Evolutionary conservation across 2,329 filamentous ascomycete genomes (phyloP).

Genomic region (Aspergillus brasiliensis): DNA sequence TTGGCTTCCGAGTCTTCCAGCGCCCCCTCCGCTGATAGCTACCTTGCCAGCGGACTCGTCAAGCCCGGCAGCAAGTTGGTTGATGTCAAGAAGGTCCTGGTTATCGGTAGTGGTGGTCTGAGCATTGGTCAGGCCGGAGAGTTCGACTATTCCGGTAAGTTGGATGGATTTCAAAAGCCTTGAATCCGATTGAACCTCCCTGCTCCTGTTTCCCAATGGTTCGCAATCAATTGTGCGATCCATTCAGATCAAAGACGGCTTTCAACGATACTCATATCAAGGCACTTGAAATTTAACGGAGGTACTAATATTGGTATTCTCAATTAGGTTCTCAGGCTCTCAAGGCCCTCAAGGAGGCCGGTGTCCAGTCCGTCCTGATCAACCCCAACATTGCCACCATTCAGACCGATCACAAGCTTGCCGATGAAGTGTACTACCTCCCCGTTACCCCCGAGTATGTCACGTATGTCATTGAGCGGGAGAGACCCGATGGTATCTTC

Average conservation of each 20-base stretch:
- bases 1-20: conserved; percentile 58
- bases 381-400: conserved; percentile 99
- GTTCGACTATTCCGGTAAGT: conserved; percentile 95
- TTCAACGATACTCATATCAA: too few relatives aligned
- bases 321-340: conserved; percentile 83
- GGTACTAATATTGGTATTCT: conserved; percentile 24
- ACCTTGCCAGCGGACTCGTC: conserved; percentile 84
- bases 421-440: conserved; percentile 97
- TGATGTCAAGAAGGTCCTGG: conserved; percentile 93
- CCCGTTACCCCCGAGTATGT: conserved; percentile 98
- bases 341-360: conserved; percentile 94
- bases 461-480: conserved; percentile 93
- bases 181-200: background rate
- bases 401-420: conserved; percentile 93
- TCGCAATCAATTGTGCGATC: background rate
- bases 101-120: conserved; percentile 92
- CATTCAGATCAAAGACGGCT: background rate
- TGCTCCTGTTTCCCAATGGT: background rate
- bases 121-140: conserved; percentile 97
- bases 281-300: too few relatives aligned
- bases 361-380: conserved; percentile 86
- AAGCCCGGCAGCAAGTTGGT: conserved; percentile 74
- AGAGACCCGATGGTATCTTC: conserved; percentile 95
- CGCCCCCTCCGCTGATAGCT: conserved; percentile 80
- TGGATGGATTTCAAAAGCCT: conserved; percentile 3